Base-by-base conservation (phyloP, 345 rosid genomes). In the Melastoma malabathricum region DNA sequence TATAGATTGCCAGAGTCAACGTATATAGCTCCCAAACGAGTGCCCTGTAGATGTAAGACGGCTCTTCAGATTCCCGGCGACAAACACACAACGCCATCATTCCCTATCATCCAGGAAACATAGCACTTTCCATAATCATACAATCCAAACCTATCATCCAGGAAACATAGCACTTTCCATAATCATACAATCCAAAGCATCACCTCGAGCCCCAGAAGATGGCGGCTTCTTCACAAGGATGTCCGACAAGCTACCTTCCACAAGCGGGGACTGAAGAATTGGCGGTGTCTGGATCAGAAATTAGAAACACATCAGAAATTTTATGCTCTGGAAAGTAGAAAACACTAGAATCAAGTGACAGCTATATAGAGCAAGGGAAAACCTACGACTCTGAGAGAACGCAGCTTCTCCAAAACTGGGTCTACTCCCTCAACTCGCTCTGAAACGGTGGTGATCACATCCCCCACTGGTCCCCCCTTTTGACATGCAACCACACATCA, bases 191-290 rank as follows among this genome's bases (percentile, higher is more conserved):
- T 18, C 47, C 14, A 0, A 18, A 10, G 48, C 72, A 65, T 63
- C 54, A 84, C 96, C 74, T 9, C 72, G 73, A 60, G 81, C 64
- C 17, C 83, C 75, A 50, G 73, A 78, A 34, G 84, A 68, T 2
- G 80, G 53, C 1, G 93, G 66, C 74, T 78, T 92, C 50, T 89
- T 71, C 34, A 92, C 88, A 60, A 87, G 75, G 69, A 92, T 92
- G 60, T 92, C 98, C 48, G 95, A 84, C 81, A 92, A 74, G 86
- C 95, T 92, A 61, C 78, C 69, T 59, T 84, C 94, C 44, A 72
- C 50, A 13, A 79, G 96, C 51, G 72, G 72, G 1, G 82, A 65
- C 58, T 80, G 81, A 62, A 92, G 53, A 58, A 92, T 81, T 39
- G 96, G 98, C 47, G 67, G 64, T 47, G 89, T 64, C 98, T 92